Conservation (phyloP, 352 stramenopile species). For the Phytophthora cajani region DNA sequence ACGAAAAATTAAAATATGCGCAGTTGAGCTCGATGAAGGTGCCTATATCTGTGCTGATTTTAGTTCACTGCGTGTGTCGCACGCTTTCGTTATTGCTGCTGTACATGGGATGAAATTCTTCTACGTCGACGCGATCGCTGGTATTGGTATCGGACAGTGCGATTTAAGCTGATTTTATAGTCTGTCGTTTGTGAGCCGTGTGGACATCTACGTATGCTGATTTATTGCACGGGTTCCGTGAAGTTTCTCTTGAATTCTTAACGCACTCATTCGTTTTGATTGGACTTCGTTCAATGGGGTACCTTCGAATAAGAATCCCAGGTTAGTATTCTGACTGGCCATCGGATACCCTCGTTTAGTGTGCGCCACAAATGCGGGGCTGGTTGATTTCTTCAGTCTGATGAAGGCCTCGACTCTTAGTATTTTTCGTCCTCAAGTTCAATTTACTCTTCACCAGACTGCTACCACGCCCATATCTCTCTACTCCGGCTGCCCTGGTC, state of each 20-base stretch:
- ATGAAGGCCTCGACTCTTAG: too few relatives aligned
- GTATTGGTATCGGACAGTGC: background rate
- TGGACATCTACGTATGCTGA: background rate
- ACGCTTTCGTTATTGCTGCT: background rate
- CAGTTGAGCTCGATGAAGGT: background rate
- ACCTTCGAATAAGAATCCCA: too few relatives aligned
- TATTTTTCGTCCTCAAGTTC: too few relatives aligned
- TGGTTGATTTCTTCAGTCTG: too few relatives aligned
- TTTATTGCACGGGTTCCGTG: background rate
- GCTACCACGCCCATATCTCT: too few relatives aligned
- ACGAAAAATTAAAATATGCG: background rate
- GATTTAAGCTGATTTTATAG: background rate
- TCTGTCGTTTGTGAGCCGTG: background rate
- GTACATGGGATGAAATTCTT: background rate
- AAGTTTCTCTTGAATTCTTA: background rate
- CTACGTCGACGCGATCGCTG: background rate
- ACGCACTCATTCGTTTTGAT: background rate
- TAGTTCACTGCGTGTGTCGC: background rate
- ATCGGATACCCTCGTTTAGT: too few relatives aligned
- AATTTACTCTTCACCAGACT: too few relatives aligned
- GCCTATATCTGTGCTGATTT: background rate
- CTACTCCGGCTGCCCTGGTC: too few relatives aligned
- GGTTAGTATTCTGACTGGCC: too few relatives aligned
- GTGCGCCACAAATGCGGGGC: too few relatives aligned
- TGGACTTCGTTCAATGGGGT: background rate